phyloP scores from a whole-genome alignment of 768 basidiomycete species.

The Leucocoprinus birnbaumii region DNA sequence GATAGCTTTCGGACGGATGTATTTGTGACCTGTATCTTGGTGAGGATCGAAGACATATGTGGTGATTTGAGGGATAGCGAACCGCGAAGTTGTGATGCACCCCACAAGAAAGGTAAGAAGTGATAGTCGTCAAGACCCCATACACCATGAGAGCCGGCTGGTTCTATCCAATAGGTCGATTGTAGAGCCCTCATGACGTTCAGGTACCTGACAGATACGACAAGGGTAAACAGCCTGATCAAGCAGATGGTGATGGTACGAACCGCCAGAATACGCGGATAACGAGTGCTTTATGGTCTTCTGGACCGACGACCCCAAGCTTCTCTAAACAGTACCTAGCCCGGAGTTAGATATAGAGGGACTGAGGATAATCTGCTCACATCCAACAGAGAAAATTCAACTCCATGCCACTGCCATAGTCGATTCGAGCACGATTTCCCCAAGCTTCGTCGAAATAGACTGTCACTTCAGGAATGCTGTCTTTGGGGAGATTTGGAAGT shows the following conservation, averaged over 20 bases:
- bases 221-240: not conserved
- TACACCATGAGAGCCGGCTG: conserved; percentile 98
- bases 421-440: conserved; percentile 90
- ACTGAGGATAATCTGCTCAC: conserved; percentile 43
- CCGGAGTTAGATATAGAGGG: not conserved
- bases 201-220: conserved; percentile 69
- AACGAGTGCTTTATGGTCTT: conserved; percentile 75
- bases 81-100: conserved; percentile 76
- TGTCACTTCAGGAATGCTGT: conserved; percentile 65
- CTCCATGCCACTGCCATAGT: conserved; percentile 99
- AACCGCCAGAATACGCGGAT: conserved; percentile 88
- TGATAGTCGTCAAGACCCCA: conserved; percentile 98
- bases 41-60: not conserved
- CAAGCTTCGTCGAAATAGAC: conserved; percentile 84
- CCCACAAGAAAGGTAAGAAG: conserved; percentile 89
- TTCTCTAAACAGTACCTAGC: conserved; percentile 79
- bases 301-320: conserved; percentile 57
- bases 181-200: conserved; percentile 83
- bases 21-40: conserved; percentile 68
- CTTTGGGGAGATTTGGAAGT: conserved; percentile 54
- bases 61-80: conserved; percentile 5
- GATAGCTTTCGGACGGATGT: conserved; percentile 88
- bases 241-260: conserved; percentile 13
- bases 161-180: conserved; percentile 95
- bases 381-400: conserved; percentile 96